Conservation (phyloP, 225 moss, liverwort and hornwort genomes). For the Rhytidiadelphus loreus region DNA sequence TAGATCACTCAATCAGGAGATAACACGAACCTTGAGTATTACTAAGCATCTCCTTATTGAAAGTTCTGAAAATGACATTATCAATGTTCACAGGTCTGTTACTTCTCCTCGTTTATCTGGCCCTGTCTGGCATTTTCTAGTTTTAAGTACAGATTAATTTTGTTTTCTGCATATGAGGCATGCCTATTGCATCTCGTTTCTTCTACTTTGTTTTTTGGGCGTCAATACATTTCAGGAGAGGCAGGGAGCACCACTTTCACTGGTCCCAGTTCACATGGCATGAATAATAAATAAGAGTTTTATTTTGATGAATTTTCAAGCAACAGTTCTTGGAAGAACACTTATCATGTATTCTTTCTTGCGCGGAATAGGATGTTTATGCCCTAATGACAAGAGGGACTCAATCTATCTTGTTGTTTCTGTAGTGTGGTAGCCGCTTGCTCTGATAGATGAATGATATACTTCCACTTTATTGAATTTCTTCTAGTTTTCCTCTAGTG, state of each 20-base stretch:
- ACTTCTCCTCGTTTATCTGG: background rate
- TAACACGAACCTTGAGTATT: conserved; percentile 62
- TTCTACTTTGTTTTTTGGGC: background rate
- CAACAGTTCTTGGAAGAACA: background rate
- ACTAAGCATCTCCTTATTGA: conserved; percentile 87
- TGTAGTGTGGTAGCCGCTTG: background rate
- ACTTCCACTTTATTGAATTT: background rate
- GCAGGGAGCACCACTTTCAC: background rate
- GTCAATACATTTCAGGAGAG: background rate
- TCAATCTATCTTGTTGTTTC: background rate
- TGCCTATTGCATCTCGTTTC: background rate
- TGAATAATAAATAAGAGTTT: background rate
- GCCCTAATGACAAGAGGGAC: background rate
- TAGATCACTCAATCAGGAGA: conserved; percentile 50
- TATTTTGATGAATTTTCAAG: background rate
- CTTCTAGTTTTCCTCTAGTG: background rate
- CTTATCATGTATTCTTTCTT: background rate
- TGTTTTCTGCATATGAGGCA: background rate
- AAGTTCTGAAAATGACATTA: conserved; percentile 60
- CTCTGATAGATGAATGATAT: background rate
- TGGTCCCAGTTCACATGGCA: background rate
- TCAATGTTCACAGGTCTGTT: conserved; percentile 83
- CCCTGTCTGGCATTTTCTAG: background rate
- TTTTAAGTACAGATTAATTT: background rate
- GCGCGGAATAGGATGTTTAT: background rate